These are phyloP conservation scores for Sphaceloma murrayae DNA, from an alignment of 2,329 filamentous ascomycete genomes.

Conservation along the genomic window DNA sequence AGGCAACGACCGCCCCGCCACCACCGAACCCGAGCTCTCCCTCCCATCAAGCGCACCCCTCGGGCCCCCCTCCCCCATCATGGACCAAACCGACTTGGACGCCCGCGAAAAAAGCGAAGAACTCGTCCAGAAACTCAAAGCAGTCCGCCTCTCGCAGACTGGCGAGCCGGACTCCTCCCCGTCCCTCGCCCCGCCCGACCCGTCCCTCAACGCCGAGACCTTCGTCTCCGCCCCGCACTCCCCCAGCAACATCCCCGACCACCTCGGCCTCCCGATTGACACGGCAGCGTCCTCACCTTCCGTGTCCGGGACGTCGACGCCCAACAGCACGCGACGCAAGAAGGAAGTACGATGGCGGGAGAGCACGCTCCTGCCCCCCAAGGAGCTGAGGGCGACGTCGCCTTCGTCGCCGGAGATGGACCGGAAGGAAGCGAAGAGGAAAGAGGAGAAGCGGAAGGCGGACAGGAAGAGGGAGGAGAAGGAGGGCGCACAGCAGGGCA, in stretches of 20 bases:
- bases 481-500: background rate
- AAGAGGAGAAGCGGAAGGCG: slow-evolving; percentile 23
- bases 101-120: slow-evolving; percentile 8
- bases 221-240: background rate
- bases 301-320: slow-evolving; percentile 9
- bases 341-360: slow-evolving; percentile 14
- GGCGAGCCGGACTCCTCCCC: too few relatives aligned
- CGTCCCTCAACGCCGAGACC: too few relatives aligned
- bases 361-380: slow-evolving; percentile 10
- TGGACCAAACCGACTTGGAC: too few relatives aligned
- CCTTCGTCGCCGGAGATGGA: background rate
- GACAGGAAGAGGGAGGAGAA: slow-evolving; percentile 29
- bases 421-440: slow-evolving; percentile 35
- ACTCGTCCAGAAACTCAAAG: slow-evolving; percentile 1
- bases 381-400: slow-evolving; percentile 1
- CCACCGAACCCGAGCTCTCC: too few relatives aligned
- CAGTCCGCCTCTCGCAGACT: slow-evolving; percentile 4
- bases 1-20: slow-evolving; percentile 3
- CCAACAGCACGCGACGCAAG: slow-evolving; percentile 1
- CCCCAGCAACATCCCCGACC: too few relatives aligned
- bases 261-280: background rate
- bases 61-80: too few relatives aligned
- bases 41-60: too few relatives aligned
- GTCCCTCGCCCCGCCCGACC: too few relatives aligned
- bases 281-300: background rate